Percentiles rank a stretch among this genome's conserved stretches.
These are phyloP conservation scores for Penicillium verhagenii DNA, from an alignment of 495 filamentous ascomycete species.

Conservation along the genomic window DNA sequence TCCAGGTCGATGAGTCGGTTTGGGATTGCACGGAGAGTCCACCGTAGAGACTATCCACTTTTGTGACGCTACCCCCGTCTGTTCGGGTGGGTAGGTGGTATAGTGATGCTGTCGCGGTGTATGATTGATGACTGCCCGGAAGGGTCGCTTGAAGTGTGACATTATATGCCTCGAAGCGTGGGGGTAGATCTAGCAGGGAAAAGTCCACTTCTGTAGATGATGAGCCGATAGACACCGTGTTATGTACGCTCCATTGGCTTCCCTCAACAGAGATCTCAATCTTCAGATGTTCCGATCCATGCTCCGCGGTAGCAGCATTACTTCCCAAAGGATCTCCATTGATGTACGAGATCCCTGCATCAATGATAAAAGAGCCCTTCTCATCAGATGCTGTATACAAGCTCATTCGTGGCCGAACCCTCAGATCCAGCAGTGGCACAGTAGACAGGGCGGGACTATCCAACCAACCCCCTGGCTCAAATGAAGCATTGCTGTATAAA, in stretches of 20 bases:
- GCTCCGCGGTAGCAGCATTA: not conserved
- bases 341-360: slow-evolving; percentile 53
- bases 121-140: slow-evolving; percentile 23
- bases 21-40: slow-evolving; percentile 44
- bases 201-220: slow-evolving; percentile 47
- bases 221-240: slow-evolving; percentile 41
- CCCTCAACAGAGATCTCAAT: slow-evolving; percentile 11
- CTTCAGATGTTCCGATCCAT: slow-evolving; percentile 4
- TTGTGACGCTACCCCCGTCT: slow-evolving; percentile 56
- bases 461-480: slow-evolving; percentile 61
- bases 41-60: slow-evolving; percentile 61
- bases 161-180: slow-evolving; percentile 46
- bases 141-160: slow-evolving; percentile 22
- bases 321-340: slow-evolving; percentile 43
- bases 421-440: slow-evolving; percentile 53
- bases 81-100: slow-evolving; percentile 56
- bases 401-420: slow-evolving; percentile 57
- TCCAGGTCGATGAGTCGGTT: slow-evolving; percentile 39
- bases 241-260: slow-evolving; percentile 20
- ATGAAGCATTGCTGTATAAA: slow-evolving; percentile 48
- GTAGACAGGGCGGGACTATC: slow-evolving; percentile 41
- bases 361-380: slow-evolving; percentile 57
- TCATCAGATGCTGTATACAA: slow-evolving; percentile 58
- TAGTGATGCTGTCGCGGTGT: slow-evolving; percentile 45
- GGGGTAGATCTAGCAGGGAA: slow-evolving; percentile 41